These are phyloP conservation scores for Theileria equi DNA, from an alignment of 169 alveolate species.

Conservation along the genomic window DNA sequence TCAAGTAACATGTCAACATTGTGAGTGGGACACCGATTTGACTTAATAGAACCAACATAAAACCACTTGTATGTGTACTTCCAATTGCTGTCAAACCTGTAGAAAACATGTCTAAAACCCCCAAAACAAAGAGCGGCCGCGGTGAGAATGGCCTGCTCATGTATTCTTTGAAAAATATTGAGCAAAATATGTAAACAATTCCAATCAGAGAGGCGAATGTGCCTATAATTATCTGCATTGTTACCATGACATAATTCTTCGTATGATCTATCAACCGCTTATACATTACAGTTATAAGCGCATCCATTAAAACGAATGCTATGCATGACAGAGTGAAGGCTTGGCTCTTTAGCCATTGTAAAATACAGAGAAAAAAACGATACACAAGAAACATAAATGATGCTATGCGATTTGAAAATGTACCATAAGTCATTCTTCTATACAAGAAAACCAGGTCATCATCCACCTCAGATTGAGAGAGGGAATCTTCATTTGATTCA, in stretches of 20 bases:
- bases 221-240: conserved; percentile 22
- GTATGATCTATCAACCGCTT: conserved; percentile 62
- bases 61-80: conserved; percentile 60
- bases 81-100: conserved; percentile 47
- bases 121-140: conserved; percentile 25
- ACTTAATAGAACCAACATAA: conserved; percentile 45
- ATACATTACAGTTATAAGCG: conserved; percentile 39
- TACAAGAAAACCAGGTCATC: conserved; percentile 33
- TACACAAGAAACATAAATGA: neutral
- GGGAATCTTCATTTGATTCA: too few species aligned
- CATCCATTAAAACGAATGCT: conserved; percentile 49
- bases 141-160: conserved; percentile 44
- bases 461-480: too few species aligned
- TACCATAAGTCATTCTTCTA: conserved; percentile 9
- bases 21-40: conserved; percentile 62
- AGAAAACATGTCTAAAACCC: conserved; percentile 34
- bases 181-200: conserved; percentile 5
- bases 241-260: conserved; percentile 51
- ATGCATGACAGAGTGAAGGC: conserved; percentile 19
- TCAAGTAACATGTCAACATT: conserved; percentile 40
- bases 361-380: neutral
- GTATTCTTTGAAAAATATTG: conserved; percentile 9
- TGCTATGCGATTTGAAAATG: conserved; percentile 1
- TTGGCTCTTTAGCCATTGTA: conserved; percentile 6
- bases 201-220: conserved; percentile 6